phyloP scores from a whole-genome alignment of 2,329 filamentous ascomycete genomes.

The Ceratocystis papillata region DNA sequence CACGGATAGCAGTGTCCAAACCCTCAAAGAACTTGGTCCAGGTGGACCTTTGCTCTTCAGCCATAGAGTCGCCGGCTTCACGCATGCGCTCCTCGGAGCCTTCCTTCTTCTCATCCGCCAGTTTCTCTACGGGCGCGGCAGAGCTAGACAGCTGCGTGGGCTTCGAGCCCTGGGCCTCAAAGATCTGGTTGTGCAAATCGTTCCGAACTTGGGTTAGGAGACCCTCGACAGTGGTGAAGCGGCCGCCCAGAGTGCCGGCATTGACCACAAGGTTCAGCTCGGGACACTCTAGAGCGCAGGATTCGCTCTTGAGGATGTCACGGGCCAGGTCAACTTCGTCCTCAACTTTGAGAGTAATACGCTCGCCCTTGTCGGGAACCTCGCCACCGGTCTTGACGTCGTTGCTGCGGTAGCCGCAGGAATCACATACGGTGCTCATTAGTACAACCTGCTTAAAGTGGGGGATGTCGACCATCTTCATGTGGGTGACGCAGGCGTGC shows the following conservation, averaged over 20 bases:
- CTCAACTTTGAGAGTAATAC: slow-evolving; percentile 66
- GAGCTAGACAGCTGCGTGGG: slow-evolving; percentile 16
- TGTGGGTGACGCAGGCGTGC: slow-evolving; percentile 77
- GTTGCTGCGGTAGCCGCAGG: slow-evolving; percentile 88
- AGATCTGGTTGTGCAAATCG: slow-evolving; percentile 80
- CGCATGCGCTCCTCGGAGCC: slow-evolving; percentile 47
- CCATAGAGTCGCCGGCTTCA: slow-evolving; percentile 67
- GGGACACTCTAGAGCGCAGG: slow-evolving; percentile 73
- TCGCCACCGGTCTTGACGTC: slow-evolving; percentile 96
- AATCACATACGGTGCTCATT: slow-evolving; percentile 85
- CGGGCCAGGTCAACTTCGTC: slow-evolving; percentile 64
- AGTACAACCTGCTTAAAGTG: slow-evolving; percentile 96
- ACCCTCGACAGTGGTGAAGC: slow-evolving; percentile 95
- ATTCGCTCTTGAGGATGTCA: slow-evolving; percentile 94
- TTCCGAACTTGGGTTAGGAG: slow-evolving; percentile 84
- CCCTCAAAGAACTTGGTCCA: slow-evolving; percentile 76
- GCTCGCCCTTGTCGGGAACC: slow-evolving; percentile 74
- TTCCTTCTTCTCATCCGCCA: neutral
- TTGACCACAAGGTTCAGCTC: slow-evolving; percentile 81
- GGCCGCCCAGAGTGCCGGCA: slow-evolving; percentile 84
- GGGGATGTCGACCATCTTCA: slow-evolving; percentile 98
- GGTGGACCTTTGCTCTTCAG: slow-evolving; percentile 49
- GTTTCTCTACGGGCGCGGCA: slow-evolving; percentile 14
- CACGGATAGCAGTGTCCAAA: slow-evolving; percentile 67
- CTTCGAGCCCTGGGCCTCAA: slow-evolving; percentile 46